Conservation (phyloP, 1,284 basidiomycete genomes). For the Xanthoconium separans region DNA sequence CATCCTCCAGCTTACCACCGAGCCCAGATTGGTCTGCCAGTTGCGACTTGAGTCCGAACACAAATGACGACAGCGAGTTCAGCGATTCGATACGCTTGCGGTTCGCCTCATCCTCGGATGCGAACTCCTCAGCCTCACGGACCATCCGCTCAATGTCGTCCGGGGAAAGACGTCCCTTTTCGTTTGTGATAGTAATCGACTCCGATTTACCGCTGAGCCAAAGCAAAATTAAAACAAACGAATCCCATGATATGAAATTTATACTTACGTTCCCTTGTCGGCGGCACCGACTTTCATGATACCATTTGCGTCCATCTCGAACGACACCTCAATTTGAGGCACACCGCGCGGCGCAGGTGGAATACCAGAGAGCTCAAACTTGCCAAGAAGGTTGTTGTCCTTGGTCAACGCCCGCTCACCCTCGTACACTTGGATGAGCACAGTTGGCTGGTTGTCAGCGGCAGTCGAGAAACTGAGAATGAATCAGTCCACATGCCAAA, state of each 20-base stretch:
- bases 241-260: background rate
- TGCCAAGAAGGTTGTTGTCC: constrained; percentile 95
- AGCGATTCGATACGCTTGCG: constrained; percentile 88
- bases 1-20: constrained; percentile 83
- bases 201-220: constrained; percentile 74
- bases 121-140: constrained; percentile 85
- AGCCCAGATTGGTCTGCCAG: constrained; percentile 46
- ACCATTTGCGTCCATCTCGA: constrained; percentile 93
- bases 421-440: constrained; percentile 82
- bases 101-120: constrained; percentile 81
- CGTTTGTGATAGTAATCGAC: constrained; percentile 67
- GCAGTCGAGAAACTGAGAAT: constrained; percentile 77
- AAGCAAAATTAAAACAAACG: constrained; percentile 3
- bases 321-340: constrained; percentile 92
- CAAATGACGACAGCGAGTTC: constrained; percentile 75
- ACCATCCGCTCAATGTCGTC: constrained; percentile 44
- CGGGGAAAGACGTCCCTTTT: constrained; percentile 79
- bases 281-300: constrained; percentile 56
- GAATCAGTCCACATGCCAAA: too few species aligned
- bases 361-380: constrained; percentile 78
- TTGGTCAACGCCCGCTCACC: constrained; percentile 40
- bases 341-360: constrained; percentile 92
- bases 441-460: constrained; percentile 69
- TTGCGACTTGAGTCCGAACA: constrained; percentile 86
- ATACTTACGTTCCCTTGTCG: constrained; percentile 67